Evolutionary conservation across 1,139 yeast genomes (phyloP), one percentile per base, ranked within the genome.

Genomic region (Geotrichum phurueaensis): DNA sequence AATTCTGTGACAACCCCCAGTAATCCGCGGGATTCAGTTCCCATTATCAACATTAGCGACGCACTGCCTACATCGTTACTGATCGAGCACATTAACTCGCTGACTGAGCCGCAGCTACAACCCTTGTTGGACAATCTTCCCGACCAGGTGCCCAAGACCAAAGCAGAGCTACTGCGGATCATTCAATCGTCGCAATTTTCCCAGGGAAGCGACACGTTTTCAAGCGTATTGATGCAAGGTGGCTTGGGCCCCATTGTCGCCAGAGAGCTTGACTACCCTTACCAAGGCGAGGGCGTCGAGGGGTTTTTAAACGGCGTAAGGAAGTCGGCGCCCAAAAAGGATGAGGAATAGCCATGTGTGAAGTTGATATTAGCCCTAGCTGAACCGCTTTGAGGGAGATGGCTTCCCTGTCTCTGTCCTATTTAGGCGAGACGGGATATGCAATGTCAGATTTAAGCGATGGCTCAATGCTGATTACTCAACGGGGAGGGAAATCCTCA

Each of bases 221-320:
- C 81, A 58, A 72, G 73, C 51, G 84, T 79, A 60, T 66, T 75
- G 29, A 67, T 70, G 29, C 73, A 84, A 60, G 73, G 73, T 18
- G 86, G 85, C 1, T 81, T 84, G 5, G 87, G 87, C 1, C 77
- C 73, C 60, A 69, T 83, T 47, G 77, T 85, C 57, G 77, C 88
- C 4, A 79, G 76, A 61, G 79, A 82, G 55, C 75, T 84, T 60
- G 81, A 80, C 36, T 77, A 77, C 65, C 79, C 77, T 7, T 85
- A 84, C 65, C 63, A 73, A 25, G 87, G 87, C 3, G 88, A 84
- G 68, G 89, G 89, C 0, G 74, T 84, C 25, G 81, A 76, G 57
- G 81, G 80, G 15, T 84, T 83, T 64, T 72, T 85, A 62, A 69
- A 73, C 48, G 85, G 85, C 4, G 52, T 59, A 18, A 39, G 61